Evolutionary conservation across 805 yeast genomes (phyloP), one percentile per base, ranked within the genome.

Genomic region (Sugiyamaella floridensis): DNA sequence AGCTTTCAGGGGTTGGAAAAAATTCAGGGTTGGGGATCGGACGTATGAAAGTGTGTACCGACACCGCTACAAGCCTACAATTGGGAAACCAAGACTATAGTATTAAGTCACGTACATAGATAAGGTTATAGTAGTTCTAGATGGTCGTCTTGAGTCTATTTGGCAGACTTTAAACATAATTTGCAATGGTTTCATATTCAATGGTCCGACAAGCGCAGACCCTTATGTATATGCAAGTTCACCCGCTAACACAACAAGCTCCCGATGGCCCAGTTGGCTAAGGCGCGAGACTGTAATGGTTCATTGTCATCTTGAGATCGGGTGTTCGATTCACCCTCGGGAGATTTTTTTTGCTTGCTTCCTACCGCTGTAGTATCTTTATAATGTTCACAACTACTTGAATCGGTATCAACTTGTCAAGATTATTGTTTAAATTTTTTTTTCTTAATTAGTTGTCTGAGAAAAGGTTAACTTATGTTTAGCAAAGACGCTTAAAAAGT

Each of bases 241-340:
- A 10, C n/a, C n/a, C 37, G n/a, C 12, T 14, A 32, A 14, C 37
- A 32, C n/a, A 32, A 14, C 37, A 32, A 18, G 40, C 58, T 57
- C 60, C 56, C 59, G 59, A 52, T 58, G 60, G 60, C 60, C 59
- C 52, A 58, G 60, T 48, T 56, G 59, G 59, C 55, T 57, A 57
- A 57, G 59, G 60, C 60, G 59, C 53, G 55, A 49, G 60, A 56
- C 60, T 58, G 59, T 56, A 55, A 55, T 55, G 54, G 57, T 34
- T 43, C 28, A 48, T 57, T 55, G 60, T 58, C 16, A 58, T 58
- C 60, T 50, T 56, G 56, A 55, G 60, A 58, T 58, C 60, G 60
- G 59, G 60, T 53, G 60, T 58, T 58, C 60, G 59, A 58, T 43
- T 56, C 60, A 53, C 60, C 59, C 60, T 51, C 59, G 59, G 58